These are phyloP conservation scores for Olyra latifolia DNA, from an alignment of 176 grass and related monocot genomes.

Conservation along the genomic window DNA sequence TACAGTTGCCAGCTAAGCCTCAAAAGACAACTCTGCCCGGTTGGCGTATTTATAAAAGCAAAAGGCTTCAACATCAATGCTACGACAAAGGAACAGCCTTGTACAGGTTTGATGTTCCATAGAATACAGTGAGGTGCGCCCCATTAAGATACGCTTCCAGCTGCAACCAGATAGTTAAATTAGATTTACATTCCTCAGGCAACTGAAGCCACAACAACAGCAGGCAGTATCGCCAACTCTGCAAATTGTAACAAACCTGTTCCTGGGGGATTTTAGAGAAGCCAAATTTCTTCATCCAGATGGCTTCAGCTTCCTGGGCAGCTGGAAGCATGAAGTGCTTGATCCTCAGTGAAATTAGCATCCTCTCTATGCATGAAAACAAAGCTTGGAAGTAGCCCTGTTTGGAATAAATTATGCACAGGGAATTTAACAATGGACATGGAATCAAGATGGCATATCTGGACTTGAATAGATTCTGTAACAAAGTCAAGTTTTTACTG, in stretches of 20 bases:
- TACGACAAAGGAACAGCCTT: constrained; percentile 60
- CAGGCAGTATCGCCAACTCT: neutral
- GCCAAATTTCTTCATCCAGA: constrained; percentile 97
- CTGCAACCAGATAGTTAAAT: constrained; percentile 43
- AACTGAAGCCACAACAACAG: neutral
- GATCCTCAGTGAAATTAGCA: constrained; percentile 61
- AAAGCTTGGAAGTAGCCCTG: constrained; percentile 93
- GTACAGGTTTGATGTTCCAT: constrained; percentile 75
- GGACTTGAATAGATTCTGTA: constrained; percentile 1
- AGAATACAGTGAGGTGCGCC: constrained; percentile 68
- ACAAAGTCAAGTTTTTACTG: neutral
- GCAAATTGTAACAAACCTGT: constrained; percentile 40
- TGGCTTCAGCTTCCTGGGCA: constrained; percentile 91
- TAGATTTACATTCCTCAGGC: neutral
- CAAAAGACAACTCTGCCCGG: constrained; percentile 9
- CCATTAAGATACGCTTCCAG: constrained; percentile 68
- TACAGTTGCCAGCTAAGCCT: constrained; percentile 42
- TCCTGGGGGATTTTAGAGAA: constrained; percentile 72
- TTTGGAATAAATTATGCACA: constrained; percentile 26
- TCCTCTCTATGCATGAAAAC: constrained; percentile 76
- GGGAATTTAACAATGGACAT: neutral
- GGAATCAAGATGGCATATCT: neutral
- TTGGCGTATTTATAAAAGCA: neutral
- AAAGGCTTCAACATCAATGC: neutral
- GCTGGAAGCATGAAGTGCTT: constrained; percentile 88